A percentile compares a stretch with the other conserved stretches of the same genome.
Evolutionary conservation across 2,329 filamentous ascomycete species (phyloP).

Genomic region (Cadophora luteo-olivacea): DNA sequence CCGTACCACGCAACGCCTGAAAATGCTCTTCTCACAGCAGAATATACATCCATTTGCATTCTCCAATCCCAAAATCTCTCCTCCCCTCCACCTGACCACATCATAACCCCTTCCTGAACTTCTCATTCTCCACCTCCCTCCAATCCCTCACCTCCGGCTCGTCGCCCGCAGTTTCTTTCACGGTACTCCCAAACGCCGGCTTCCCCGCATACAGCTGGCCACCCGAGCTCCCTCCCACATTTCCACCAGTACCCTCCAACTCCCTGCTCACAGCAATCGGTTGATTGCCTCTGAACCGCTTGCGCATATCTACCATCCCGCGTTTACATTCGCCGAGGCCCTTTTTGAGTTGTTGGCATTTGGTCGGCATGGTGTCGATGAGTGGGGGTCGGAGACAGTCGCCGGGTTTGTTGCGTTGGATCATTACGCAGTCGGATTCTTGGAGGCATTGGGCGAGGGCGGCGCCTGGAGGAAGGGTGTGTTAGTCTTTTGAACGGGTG

Average conservation of each 20-base stretch:
- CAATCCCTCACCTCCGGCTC: constrained; percentile 67
- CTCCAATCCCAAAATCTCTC: no score
- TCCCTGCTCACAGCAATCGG: constrained; percentile 73
- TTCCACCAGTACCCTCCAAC: constrained; percentile 59
- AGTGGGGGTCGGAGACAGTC: constrained; percentile 89
- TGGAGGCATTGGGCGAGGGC: constrained; percentile 95
- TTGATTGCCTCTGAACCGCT: constrained; percentile 93
- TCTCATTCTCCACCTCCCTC: constrained; percentile 70
- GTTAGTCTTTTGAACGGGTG: constrained; percentile 15
- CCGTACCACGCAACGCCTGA: background rate
- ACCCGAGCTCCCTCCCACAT: constrained; percentile 47
- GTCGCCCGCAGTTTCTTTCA: constrained; percentile 71
- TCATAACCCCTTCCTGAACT: constrained; percentile 51
- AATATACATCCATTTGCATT: no score
- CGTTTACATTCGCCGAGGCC: constrained; percentile 95
- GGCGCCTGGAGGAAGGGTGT: constrained; percentile 64
- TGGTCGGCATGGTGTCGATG: constrained; percentile 78
- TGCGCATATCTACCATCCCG: constrained; percentile 98
- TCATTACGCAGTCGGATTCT: constrained; percentile 94
- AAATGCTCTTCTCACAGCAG: background rate
- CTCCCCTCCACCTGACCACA: no score
- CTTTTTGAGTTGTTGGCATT: constrained; percentile 92
- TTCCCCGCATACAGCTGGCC: constrained; percentile 79
- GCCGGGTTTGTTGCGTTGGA: constrained; percentile 82
- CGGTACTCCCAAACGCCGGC: constrained; percentile 69